Conservation (phyloP, 2,329 filamentous ascomycete species). For the Microcera coccophila region DNA sequence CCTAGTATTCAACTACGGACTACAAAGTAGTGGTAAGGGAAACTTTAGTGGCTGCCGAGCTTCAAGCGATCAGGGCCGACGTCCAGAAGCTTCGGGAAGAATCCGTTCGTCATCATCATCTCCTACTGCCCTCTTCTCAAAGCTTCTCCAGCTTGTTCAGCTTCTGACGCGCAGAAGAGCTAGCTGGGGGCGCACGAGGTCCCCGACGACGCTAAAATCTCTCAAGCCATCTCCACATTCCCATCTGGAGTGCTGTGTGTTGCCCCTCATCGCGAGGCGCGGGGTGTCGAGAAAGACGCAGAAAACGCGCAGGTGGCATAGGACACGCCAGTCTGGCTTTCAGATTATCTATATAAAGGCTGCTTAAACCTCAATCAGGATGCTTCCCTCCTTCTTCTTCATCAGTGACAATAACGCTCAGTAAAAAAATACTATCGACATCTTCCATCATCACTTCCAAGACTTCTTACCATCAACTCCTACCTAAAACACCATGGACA, state of each 20-base stretch:
- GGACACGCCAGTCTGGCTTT: constrained; percentile 11
- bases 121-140: constrained; percentile 9
- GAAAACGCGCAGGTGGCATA: constrained; percentile 18
- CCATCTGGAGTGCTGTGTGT: constrained; percentile 12
- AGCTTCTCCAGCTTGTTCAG: background rate
- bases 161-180: background rate
- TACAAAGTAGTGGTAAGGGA: too few species aligned
- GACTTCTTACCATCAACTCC: constrained; percentile 10
- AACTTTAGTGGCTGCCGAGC: too few species aligned
- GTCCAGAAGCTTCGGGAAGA: background rate
- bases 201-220: constrained; percentile 19
- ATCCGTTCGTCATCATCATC: constrained; percentile 14
- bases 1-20: too few species aligned
- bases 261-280: constrained; percentile 12
- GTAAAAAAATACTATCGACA: constrained; percentile 7
- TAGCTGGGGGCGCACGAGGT: background rate
- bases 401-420: constrained; percentile 15
- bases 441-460: constrained; percentile 1
- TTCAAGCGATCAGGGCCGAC: too few species aligned
- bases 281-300: constrained; percentile 13
- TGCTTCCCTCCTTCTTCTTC: constrained; percentile 4
- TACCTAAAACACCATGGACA: constrained; percentile 22
- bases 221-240: constrained; percentile 15
- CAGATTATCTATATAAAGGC: constrained; percentile 26
- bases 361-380: constrained; percentile 10